Conservation (phyloP, 768 basidiomycete species). For the Trametes sanguinea region DNA sequence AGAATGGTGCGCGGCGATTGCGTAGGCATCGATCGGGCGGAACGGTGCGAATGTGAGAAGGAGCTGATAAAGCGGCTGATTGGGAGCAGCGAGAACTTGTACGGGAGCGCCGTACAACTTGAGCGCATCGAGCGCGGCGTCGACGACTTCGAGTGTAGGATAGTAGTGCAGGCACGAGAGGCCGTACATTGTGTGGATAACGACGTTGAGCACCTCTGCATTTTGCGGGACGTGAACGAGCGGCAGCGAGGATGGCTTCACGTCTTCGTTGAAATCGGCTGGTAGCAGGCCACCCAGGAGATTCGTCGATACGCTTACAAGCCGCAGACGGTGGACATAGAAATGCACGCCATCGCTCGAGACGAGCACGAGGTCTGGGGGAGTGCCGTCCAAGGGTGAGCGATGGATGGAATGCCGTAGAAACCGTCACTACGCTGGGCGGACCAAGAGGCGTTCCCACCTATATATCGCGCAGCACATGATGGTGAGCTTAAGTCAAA, state of each 20-base stretch:
- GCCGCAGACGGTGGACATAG: conserved; percentile 65
- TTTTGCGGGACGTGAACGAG: conserved; percentile 28
- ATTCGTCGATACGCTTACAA: conserved; percentile 63
- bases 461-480: neutral
- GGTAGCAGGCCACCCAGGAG: conserved; percentile 56
- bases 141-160: conserved; percentile 32
- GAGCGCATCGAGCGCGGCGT: conserved; percentile 29
- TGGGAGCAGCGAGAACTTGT: conserved; percentile 28
- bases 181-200: conserved; percentile 38
- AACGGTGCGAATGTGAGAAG: conserved; percentile 39
- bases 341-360: conserved; percentile 81
- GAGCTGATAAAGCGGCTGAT: conserved; percentile 35
- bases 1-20: conserved; percentile 39
- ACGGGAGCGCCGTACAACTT: conserved; percentile 30
- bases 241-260: neutral
- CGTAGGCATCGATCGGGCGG: conserved; percentile 43
- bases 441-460: conserved; percentile 1
- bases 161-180: conserved; percentile 30
- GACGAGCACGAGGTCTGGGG: conserved; percentile 63
- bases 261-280: neutral
- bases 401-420: conserved; percentile 78
- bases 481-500: neutral
- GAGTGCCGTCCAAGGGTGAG: conserved; percentile 49
- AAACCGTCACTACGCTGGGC: conserved; percentile 50
- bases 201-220: conserved; percentile 35